These are phyloP conservation scores for Talaromyces verruculosus DNA, from an alignment of 2,329 filamentous ascomycete species.

Conservation along the genomic window DNA sequence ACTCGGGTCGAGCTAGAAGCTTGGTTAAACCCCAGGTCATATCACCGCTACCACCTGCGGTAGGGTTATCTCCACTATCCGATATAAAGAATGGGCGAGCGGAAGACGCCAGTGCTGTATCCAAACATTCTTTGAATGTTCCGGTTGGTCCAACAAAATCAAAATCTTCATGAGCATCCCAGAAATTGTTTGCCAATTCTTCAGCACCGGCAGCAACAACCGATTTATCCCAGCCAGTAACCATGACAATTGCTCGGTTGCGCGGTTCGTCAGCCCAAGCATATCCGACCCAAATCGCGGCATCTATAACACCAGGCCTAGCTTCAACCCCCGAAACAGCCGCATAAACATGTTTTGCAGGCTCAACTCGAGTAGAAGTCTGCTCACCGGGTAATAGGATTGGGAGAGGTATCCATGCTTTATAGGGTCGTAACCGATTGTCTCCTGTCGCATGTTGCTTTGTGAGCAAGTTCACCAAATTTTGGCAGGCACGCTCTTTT, in stretches of 20 bases:
- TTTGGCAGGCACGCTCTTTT: conserved; percentile 53
- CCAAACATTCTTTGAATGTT: conserved; percentile 49
- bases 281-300: conserved; percentile 58
- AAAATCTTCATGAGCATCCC: conserved; percentile 50
- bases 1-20: conserved; percentile 49
- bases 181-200: conserved; percentile 50
- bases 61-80: conserved; percentile 58
- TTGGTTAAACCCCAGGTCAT: conserved; percentile 54
- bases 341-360: conserved; percentile 53
- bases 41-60: conserved; percentile 56
- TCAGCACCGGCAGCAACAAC: conserved; percentile 45
- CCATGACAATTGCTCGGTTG: conserved; percentile 52
- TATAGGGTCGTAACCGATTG: conserved; percentile 42
- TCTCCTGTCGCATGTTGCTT: conserved; percentile 14
- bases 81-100: conserved; percentile 55
- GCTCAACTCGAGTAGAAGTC: conserved; percentile 56
- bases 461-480: conserved; percentile 47
- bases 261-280: conserved; percentile 58
- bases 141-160: conserved; percentile 56
- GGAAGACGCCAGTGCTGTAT: conserved; percentile 44
- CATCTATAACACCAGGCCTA: conserved; percentile 48
- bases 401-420: conserved; percentile 55
- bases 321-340: conserved; percentile 49
- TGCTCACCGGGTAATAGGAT: conserved; percentile 57
- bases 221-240: conserved; percentile 52